Conservation (phyloP, 108 stramenopile genomes). For the Cylindrotheca fusiformis region DNA sequence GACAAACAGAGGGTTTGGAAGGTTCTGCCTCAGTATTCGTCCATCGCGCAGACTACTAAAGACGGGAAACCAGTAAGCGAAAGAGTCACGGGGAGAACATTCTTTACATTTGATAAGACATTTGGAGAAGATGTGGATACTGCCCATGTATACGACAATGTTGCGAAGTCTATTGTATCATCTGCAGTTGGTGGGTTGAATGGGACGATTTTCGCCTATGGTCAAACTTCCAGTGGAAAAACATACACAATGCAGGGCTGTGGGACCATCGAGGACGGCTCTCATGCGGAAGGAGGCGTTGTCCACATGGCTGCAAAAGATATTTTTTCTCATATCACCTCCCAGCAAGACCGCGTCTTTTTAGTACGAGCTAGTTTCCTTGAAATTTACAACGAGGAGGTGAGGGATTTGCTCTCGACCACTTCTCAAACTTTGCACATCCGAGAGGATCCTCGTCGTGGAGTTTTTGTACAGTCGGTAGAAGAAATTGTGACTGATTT, state of each 20-base stretch:
- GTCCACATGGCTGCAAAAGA: constrained; percentile 86
- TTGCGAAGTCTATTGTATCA: constrained; percentile 84
- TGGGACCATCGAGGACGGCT: constrained; percentile 66
- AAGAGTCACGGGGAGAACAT: constrained; percentile 67
- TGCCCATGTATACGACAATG: constrained; percentile 84
- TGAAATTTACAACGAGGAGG: constrained; percentile 99
- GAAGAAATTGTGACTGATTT: constrained; percentile 84
- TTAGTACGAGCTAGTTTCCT: constrained; percentile 92
- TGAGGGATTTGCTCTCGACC: constrained; percentile 87
- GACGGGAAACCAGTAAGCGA: constrained; percentile 66
- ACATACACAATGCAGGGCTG: constrained; percentile 92
- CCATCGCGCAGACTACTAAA: constrained; percentile 67
- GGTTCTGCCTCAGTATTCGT: constrained; percentile 74
- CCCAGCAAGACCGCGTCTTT: constrained; percentile 64
- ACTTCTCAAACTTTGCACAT: constrained; percentile 54
- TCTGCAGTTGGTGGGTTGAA: constrained; percentile 92
- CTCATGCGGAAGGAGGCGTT: constrained; percentile 44
- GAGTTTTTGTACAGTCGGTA: constrained; percentile 92
- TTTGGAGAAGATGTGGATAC: constrained; percentile 83
- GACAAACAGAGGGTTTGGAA: constrained; percentile 69
- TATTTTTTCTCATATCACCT: constrained; percentile 72
- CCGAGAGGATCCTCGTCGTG: constrained; percentile 91
- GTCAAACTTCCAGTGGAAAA: constrained; percentile 91
- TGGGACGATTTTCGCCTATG: constrained; percentile 97
- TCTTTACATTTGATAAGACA: constrained; percentile 93